Conservation (phyloP, 106 monocot species). For the Ottelia alismoides region DNA sequence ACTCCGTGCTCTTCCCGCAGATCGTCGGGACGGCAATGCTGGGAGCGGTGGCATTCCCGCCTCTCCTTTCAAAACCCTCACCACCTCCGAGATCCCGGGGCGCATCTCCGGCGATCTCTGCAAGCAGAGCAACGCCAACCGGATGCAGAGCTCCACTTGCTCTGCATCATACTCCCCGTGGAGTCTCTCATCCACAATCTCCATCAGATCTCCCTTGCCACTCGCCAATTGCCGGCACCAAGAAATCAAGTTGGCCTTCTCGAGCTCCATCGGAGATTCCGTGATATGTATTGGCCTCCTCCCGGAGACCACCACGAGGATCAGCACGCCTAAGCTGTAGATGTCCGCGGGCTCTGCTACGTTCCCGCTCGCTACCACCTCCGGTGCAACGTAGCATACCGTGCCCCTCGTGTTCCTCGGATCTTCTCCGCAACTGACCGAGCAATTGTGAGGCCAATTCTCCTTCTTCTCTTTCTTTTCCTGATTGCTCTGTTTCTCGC, state of each 20-base stretch:
- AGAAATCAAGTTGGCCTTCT: constrained; percentile 61
- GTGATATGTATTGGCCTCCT: constrained; percentile 64
- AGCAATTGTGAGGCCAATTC: no score
- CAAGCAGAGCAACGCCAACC: constrained; percentile 64
- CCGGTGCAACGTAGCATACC: no score
- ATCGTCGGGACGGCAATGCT: no score
- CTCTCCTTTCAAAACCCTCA: constrained; percentile 66
- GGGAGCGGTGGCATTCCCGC: constrained; percentile 41
- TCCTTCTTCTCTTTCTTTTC: no score
- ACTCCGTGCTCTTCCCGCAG: no score
- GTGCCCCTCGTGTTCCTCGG: no score
- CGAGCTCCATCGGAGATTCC: constrained; percentile 62
- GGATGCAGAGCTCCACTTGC: constrained; percentile 46
- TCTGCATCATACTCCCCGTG: constrained; percentile 37
- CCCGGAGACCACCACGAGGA: constrained; percentile 72
- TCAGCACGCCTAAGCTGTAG: constrained; percentile 59
- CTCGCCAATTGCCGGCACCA: constrained; percentile 64
- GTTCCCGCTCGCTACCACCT: no score
- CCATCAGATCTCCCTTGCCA: constrained; percentile 34
- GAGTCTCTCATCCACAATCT: constrained; percentile 69
- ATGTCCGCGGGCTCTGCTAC: no score
- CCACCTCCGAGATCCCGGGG: constrained; percentile 62
- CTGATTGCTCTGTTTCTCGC: no score
- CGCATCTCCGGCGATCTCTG: constrained; percentile 69
- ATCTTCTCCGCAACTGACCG: no score